A percentile compares a stretch with the other conserved stretches of the same genome.
Evolutionary conservation across 768 basidiomycete genomes (phyloP).

Genomic region (Leccinum aurantiacum): DNA sequence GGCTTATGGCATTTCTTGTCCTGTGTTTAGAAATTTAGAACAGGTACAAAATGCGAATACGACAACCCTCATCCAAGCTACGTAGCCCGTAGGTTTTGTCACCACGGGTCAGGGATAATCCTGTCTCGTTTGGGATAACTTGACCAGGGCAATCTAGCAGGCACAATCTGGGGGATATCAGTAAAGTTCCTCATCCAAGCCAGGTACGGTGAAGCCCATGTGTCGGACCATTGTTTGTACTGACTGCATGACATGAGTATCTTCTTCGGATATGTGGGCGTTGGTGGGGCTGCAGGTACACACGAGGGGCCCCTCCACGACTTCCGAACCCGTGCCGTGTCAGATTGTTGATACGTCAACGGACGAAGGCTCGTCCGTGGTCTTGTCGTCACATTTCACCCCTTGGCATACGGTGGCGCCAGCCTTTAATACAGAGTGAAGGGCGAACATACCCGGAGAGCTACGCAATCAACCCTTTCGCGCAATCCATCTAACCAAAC

Average conservation of each 20-base stretch:
- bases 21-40: background rate
- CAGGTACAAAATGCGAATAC: background rate
- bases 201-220: slow-evolving; percentile 15
- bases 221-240: slow-evolving; percentile 6
- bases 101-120: background rate
- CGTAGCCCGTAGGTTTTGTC: background rate
- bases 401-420: background rate
- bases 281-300: background rate
- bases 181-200: slow-evolving; percentile 2
- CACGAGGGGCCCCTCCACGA: background rate
- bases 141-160: slow-evolving; percentile 9
- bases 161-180: slow-evolving; percentile 13
- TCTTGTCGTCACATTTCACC: slow-evolving; percentile 8
- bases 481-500: slow-evolving; percentile 13
- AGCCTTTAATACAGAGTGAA: slow-evolving; percentile 6
- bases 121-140: background rate
- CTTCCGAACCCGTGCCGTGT: background rate
- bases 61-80: background rate
- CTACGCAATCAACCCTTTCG: slow-evolving; percentile 16
- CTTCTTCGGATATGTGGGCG: background rate
- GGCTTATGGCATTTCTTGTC: background rate
- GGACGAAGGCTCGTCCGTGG: background rate
- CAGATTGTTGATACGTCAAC: background rate
- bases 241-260: slow-evolving; percentile 3
- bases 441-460: slow-evolving; percentile 5